Evolutionary conservation across 345 rosid species (phyloP).

Genomic region (Citrus medica): DNA sequence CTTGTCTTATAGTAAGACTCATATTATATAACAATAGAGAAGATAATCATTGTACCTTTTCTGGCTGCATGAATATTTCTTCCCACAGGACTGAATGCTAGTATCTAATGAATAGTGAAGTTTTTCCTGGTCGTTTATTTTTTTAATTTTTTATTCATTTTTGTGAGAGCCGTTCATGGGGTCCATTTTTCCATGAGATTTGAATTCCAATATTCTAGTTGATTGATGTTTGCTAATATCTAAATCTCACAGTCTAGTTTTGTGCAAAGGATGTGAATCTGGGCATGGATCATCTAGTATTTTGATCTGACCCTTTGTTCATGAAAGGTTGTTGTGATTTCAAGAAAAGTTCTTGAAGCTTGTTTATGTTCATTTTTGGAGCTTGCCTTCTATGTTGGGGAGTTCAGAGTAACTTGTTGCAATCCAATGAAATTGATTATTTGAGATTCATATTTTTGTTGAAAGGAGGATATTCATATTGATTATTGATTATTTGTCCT

Average conservation of each 20-base stretch:
- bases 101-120: not conserved
- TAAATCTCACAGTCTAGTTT: not conserved
- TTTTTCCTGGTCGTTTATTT: not conserved
- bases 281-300: not conserved
- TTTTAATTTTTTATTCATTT: not conserved
- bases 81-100: not conserved
- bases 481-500: conserved; percentile 23
- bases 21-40: not conserved
- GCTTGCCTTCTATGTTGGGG: not conserved
- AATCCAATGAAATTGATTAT: not conserved
- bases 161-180: not conserved
- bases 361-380: conserved; percentile 4
- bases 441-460: not conserved
- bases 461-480: not conserved
- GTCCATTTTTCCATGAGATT: not conserved
- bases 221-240: not conserved
- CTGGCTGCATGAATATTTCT: not conserved
- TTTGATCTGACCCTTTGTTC: not conserved
- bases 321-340: not conserved
- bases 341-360: not conserved
- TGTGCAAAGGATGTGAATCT: not conserved
- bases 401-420: not conserved
- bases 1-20: conserved; percentile 3
- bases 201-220: not conserved
- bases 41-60: conserved; percentile 1